phyloP scores from a whole-genome alignment of 2,329 filamentous ascomycete species.

The Zarea fungicola region DNA sequence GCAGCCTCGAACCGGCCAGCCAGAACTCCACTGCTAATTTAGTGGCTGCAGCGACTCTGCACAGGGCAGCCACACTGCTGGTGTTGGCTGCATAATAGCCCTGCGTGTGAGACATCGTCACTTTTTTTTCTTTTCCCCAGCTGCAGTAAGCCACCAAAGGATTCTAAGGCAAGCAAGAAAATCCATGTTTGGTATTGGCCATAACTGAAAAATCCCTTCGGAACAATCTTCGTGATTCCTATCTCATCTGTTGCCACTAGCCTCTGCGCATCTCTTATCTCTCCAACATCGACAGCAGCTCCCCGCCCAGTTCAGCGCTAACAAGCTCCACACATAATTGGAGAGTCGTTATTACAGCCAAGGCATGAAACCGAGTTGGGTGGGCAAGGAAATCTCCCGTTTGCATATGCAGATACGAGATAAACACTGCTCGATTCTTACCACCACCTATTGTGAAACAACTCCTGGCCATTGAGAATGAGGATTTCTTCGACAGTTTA shows the following conservation, averaged over 20 bases:
- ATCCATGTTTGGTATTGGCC: too few species aligned
- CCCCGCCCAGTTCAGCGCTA: constrained; percentile 7
- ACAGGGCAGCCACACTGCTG: background rate
- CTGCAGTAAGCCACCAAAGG: too few species aligned
- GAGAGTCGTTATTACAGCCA: background rate
- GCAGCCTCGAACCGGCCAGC: background rate
- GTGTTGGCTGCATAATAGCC: background rate
- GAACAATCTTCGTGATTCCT: too few species aligned
- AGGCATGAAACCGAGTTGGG: background rate
- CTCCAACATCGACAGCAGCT: background rate
- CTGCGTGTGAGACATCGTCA: background rate
- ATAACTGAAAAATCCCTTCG: background rate
- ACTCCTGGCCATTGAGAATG: background rate
- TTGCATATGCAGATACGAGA: background rate
- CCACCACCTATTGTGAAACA: too few species aligned
- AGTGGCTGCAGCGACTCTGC: constrained; percentile 5
- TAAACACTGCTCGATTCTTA: too few species aligned
- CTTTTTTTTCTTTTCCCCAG: too few species aligned
- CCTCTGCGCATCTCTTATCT: background rate
- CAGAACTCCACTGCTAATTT: background rate
- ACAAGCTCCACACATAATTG: constrained; percentile 2
- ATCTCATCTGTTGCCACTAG: background rate
- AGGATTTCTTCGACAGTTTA: background rate
- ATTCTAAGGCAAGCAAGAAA: too few species aligned
- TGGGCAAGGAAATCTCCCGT: constrained; percentile 7